These are phyloP conservation scores for Erysimum pusillum DNA, from an alignment of 441 rosid genomes.

Conservation along the genomic window DNA sequence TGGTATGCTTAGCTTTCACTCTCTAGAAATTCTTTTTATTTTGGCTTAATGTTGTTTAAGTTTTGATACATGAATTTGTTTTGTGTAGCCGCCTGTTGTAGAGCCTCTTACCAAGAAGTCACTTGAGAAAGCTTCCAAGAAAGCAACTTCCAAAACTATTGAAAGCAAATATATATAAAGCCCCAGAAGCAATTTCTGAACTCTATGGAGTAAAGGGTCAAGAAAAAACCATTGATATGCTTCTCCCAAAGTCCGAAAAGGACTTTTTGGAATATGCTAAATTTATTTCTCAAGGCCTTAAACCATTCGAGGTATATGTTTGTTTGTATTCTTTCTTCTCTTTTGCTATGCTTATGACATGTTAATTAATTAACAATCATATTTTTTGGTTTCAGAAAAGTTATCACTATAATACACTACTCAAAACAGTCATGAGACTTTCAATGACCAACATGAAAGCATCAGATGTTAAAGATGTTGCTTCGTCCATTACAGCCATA, in stretches of 20 bases:
- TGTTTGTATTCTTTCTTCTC: not conserved
- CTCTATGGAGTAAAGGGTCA: constrained; percentile 69
- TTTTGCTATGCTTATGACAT: not conserved
- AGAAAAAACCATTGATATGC: constrained; percentile 67
- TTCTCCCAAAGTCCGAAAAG: constrained; percentile 95
- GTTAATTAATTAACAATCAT: not conserved
- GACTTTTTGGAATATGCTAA: constrained; percentile 94
- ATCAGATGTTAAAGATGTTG: constrained; percentile 91
- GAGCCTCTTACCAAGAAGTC: constrained; percentile 55
- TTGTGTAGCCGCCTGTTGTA: constrained; percentile 55
- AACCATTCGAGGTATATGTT: constrained; percentile 67
- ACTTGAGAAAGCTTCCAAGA: constrained; percentile 48
- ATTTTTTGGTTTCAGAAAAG: constrained; percentile 75
- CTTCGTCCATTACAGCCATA: constrained; percentile 81
- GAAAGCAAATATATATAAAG: constrained; percentile 34
- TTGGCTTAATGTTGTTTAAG: too few relatives aligned
- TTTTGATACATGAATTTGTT: not conserved
- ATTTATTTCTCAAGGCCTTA: constrained; percentile 77
- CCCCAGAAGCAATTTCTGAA: constrained; percentile 67
- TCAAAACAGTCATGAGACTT: constrained; percentile 82
- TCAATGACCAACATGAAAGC: constrained; percentile 79
- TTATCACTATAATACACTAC: constrained; percentile 76
- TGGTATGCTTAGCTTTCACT: too few relatives aligned
- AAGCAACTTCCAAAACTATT: constrained; percentile 35
- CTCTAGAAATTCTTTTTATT: too few relatives aligned